A percentile compares a stretch with the other conserved stretches of the same genome.
Evolutionary conservation across 2,329 filamentous ascomycete species (phyloP).

Genomic region (Fusarium fracticaudum): DNA sequence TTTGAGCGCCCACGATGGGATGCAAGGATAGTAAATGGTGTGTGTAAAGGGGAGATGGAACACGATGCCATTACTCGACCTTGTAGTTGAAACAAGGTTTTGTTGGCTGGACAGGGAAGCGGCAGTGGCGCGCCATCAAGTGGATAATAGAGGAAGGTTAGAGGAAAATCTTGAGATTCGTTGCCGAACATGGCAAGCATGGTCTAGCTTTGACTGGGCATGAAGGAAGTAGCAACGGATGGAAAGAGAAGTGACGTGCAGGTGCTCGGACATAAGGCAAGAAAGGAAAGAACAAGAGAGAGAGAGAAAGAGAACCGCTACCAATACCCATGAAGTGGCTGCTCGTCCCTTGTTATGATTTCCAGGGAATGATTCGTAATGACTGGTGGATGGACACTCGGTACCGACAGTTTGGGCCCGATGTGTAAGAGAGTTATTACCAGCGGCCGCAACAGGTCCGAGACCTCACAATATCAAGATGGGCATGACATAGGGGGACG

Average conservation of each 20-base stretch:
- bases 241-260: constrained; percentile 3
- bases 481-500: neutral
- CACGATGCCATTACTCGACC: neutral
- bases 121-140: constrained; percentile 32
- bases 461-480: constrained; percentile 23
- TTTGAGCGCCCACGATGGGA: neutral
- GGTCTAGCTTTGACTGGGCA: neutral
- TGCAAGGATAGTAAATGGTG: neutral
- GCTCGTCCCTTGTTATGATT: constrained; percentile 33
- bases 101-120: constrained; percentile 21
- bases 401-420: constrained; percentile 39
- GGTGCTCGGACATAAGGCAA: constrained; percentile 12
- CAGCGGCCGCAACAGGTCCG: constrained; percentile 28
- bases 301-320: neutral
- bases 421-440: constrained; percentile 37
- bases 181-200: constrained; percentile 10
- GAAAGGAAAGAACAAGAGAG: neutral
- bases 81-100: constrained; percentile 41
- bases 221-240: neutral
- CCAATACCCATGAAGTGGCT: constrained; percentile 24
- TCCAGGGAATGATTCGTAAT: constrained; percentile 31
- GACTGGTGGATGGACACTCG: constrained; percentile 31
- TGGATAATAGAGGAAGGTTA: constrained; percentile 29
- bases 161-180: constrained; percentile 8
- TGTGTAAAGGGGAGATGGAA: neutral